phyloP scores from a whole-genome alignment of 2,329 filamentous ascomycete species.

The Trichoderma lentiforme region DNA sequence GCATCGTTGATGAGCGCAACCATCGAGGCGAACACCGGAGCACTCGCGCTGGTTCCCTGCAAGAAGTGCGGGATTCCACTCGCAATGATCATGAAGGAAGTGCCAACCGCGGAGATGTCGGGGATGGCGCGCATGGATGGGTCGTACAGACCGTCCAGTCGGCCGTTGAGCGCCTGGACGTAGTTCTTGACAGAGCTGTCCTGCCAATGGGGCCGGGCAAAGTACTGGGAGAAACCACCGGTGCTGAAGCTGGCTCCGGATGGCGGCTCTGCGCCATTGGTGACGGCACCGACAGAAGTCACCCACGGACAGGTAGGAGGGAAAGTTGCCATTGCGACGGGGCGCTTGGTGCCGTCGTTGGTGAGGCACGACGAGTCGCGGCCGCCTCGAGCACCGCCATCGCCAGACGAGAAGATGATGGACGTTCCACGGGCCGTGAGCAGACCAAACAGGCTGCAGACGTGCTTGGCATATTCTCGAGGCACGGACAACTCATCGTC shows the following conservation, averaged over 20 bases:
- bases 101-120: constrained; percentile 54
- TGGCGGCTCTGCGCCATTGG: constrained; percentile 35
- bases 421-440: constrained; percentile 52
- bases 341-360: constrained; percentile 56
- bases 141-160: constrained; percentile 46
- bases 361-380: constrained; percentile 51
- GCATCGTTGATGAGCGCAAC: constrained; percentile 54
- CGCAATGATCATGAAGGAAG: constrained; percentile 47
- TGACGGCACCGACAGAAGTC: constrained; percentile 62
- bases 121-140: constrained; percentile 46
- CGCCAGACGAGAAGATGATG: constrained; percentile 50
- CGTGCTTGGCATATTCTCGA: constrained; percentile 46
- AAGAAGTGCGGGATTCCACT: constrained; percentile 29
- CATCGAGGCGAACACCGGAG: constrained; percentile 53
- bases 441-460: constrained; percentile 53
- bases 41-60: constrained; percentile 49
- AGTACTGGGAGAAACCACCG: constrained; percentile 54
- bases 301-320: constrained; percentile 67
- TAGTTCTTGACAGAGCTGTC: constrained; percentile 39
- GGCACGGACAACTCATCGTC: constrained; percentile 58
- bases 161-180: constrained; percentile 37
- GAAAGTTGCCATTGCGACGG: constrained; percentile 59
- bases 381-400: constrained; percentile 45
- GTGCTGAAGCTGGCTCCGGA: constrained; percentile 44
- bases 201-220: constrained; percentile 46